Evolutionary conservation across 164 flowering plant species (phyloP).

Genomic region (Vitis amurensis): DNA sequence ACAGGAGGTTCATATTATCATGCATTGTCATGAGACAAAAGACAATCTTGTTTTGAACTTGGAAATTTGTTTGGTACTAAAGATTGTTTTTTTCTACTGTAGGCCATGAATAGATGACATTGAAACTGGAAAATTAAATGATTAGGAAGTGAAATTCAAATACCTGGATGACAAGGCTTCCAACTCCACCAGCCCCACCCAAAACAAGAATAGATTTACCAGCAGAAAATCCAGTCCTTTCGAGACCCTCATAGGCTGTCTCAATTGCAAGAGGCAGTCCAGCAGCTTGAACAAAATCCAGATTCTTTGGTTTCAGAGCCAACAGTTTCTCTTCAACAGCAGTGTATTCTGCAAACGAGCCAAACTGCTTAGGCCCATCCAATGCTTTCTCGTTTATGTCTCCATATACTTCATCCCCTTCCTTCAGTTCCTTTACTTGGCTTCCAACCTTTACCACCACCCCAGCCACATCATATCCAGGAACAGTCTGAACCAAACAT

Average conservation of each 20-base stretch:
- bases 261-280: slow-evolving; percentile 88
- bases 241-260: slow-evolving; percentile 93
- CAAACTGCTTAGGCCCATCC: slow-evolving; percentile 86
- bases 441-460: slow-evolving; percentile 92
- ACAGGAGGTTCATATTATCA: too few relatives aligned
- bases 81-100: too few relatives aligned
- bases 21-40: too few relatives aligned
- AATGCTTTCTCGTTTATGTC: slow-evolving; percentile 87
- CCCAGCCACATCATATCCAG: slow-evolving; percentile 96
- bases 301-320: slow-evolving; percentile 81
- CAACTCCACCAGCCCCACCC: slow-evolving; percentile 98
- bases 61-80: too few relatives aligned
- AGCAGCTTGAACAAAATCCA: slow-evolving; percentile 83
- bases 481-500: slow-evolving; percentile 64
- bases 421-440: slow-evolving; percentile 72
- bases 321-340: slow-evolving; percentile 90
- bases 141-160: not conserved
- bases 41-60: too few relatives aligned
- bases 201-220: slow-evolving; percentile 92
- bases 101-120: too few relatives aligned
- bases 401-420: slow-evolving; percentile 95
- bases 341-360: slow-evolving; percentile 89
- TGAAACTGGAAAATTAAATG: not conserved
- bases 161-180: slow-evolving; percentile 93
- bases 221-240: slow-evolving; percentile 73